A percentile compares a stretch with the other conserved stretches of the same genome.
phyloP scores from a whole-genome alignment of 495 filamentous ascomycete species.

The Neurospora sp. region DNA sequence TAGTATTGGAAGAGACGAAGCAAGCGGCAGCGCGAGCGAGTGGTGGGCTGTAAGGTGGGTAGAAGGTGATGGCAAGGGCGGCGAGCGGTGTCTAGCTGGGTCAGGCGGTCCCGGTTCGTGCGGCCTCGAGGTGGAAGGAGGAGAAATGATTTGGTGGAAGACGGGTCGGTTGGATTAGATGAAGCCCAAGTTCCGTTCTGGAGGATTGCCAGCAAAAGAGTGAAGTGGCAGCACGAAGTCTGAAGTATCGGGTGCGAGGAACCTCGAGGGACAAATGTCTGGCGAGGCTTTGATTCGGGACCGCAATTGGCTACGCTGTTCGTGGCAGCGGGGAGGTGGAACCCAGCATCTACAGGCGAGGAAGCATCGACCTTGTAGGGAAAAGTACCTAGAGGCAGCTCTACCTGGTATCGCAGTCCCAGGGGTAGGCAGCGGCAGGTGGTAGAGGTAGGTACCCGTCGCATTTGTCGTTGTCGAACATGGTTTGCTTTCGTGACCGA shows the following conservation, averaged over 20 bases:
- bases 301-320: not conserved
- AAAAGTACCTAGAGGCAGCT: not conserved
- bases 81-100: not conserved
- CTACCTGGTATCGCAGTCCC: not conserved
- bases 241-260: not conserved
- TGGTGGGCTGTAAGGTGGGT: not conserved
- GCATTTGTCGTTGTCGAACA: not conserved
- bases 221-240: not conserved
- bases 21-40: conserved; percentile 13
- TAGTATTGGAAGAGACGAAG: not conserved
- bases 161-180: not conserved
- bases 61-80: not conserved
- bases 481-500: not conserved
- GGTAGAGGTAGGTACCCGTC: not conserved
- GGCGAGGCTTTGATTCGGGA: not conserved
- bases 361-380: not conserved
- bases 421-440: not conserved
- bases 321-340: not conserved
- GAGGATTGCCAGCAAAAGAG: not conserved
- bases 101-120: not conserved
- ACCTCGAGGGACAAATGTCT: not conserved
- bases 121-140: not conserved
- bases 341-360: not conserved
- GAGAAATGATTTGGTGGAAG: not conserved
- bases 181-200: not conserved